phyloP scores from a whole-genome alignment of 495 filamentous ascomycete species.

The Bryoglossum gracile region DNA sequence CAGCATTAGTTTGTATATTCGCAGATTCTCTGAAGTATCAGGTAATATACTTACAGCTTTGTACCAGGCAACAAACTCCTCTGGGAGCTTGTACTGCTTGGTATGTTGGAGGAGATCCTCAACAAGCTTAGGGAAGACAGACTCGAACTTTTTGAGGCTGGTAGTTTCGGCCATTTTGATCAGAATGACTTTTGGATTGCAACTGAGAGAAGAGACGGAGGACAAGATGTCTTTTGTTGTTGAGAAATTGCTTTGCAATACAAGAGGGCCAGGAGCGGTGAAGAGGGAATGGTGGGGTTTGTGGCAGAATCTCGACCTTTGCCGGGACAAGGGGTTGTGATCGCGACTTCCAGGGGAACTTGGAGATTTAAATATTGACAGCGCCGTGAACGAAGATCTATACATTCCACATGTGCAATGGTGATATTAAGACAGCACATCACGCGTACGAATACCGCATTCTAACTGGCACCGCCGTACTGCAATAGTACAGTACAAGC shows the following conservation, averaged over 20 bases:
- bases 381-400: no score
- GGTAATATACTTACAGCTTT: constrained; percentile 52
- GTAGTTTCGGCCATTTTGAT: constrained; percentile 55
- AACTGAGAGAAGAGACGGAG: constrained; percentile 1
- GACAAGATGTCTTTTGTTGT: neutral
- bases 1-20: constrained; percentile 10
- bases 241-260: neutral
- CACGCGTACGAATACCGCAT: neutral
- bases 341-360: neutral
- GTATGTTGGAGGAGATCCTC: constrained; percentile 69
- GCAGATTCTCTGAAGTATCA: constrained; percentile 13
- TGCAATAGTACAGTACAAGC: neutral
- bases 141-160: constrained; percentile 78
- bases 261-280: constrained; percentile 6
- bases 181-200: constrained; percentile 6
- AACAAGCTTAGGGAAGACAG: constrained; percentile 72
- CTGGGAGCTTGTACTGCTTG: constrained; percentile 71
- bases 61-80: constrained; percentile 80
- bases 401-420: no score
- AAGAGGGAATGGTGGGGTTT: neutral
- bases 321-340: neutral
- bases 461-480: neutral
- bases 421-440: neutral
- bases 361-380: no score
- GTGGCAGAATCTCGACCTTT: constrained; percentile 6